Base-by-base conservation (phyloP, 306 rosid species). In the Quercus variabilis region DNA sequence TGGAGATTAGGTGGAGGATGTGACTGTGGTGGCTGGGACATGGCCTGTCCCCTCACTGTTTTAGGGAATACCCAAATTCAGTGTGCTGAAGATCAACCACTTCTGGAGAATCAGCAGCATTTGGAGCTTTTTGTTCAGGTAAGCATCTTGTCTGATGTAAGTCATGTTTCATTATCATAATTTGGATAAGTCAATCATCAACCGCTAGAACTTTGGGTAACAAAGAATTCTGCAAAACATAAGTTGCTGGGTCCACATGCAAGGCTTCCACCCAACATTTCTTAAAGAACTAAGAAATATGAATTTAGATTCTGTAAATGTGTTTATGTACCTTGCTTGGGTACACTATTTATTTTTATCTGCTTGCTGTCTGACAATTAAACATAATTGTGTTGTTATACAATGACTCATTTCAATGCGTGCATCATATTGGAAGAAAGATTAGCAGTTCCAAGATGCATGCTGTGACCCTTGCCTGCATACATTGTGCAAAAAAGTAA, bases 21-120 rank as follows among this genome's bases (percentile, higher is more conserved):
- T 74, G 98, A 96, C 76, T 96, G 98, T 63, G 99, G 99, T 28
- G 97, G 98, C 58, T 96, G 98, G 99, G 99, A 96, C 85, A 93
- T 96, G 97, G 91, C 96, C 18, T 96, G 98, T 77, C 99, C 98
- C 83, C 89, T 96, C 55, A 62, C 86, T 49, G 84, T 93, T 82
- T 87, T 96, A 73, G 92, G 92, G 78, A 93, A 90, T 84, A 96
- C 90, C 2, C 55, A 77, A 86, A 79, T 83, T 72, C 91, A 85
- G 58, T 73, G 83, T 71, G 23, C 86, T 18, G 89, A 88, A 74
- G 87, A 88, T 67, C 87, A 78, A 79, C 67, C 87, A 23, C 85
- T 86, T 58, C 63, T 74, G 79, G 89, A 84, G 87, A 90, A 85
- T 74, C 85, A 80, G 81, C 81, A 74, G 76, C 93, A 88, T 14